Conservation (phyloP, 495 filamentous ascomycete genomes). For the Bacidia gigantensis region DNA sequence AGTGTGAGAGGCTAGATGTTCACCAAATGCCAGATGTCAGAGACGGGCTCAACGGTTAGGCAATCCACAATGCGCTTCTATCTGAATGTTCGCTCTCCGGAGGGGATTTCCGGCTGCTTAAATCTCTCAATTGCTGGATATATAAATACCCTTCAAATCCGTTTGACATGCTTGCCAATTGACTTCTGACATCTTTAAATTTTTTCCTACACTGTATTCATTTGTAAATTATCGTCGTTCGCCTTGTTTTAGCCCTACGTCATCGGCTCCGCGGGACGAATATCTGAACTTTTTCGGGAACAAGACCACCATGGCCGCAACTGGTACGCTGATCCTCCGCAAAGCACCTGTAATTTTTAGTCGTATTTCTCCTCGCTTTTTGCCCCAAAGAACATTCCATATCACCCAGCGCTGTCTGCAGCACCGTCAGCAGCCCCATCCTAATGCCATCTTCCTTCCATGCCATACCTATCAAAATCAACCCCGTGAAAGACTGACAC, state of each 20-base stretch:
- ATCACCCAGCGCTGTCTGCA: neutral
- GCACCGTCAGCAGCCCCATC: neutral
- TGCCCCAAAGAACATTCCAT: neutral
- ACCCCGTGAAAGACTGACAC: neutral
- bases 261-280: neutral
- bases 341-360: conserved; percentile 1
- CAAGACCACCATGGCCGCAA: conserved; percentile 6
- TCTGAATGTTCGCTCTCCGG: neutral
- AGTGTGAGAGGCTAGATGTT: neutral
- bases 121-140: neutral
- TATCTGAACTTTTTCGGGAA: neutral
- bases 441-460: neutral
- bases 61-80: neutral
- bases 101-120: conserved; percentile 1
- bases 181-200: too few relatives aligned
- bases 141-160: neutral
- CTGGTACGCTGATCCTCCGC: conserved; percentile 10
- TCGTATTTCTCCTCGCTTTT: conserved; percentile 1
- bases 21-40: neutral
- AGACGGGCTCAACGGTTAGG: neutral
- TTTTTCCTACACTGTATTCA: too few relatives aligned
- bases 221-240: too few relatives aligned
- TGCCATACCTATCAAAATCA: neutral
- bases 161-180: too few relatives aligned
- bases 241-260: neutral